Conservation (phyloP, 2,329 filamentous ascomycete genomes). For the Elsinoe perseae region DNA sequence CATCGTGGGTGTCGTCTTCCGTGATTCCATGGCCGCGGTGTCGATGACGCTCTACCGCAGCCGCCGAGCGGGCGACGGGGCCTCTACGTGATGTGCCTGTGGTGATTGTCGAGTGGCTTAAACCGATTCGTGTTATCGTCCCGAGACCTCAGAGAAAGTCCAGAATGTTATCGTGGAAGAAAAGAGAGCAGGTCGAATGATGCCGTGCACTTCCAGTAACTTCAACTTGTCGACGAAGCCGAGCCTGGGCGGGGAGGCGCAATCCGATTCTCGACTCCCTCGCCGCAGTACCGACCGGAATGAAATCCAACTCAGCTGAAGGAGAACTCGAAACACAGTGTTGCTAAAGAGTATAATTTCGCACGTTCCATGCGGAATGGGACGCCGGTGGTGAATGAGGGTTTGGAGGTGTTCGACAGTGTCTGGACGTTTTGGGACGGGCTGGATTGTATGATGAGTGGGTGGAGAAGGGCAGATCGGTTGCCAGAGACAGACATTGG, state of each 20-base stretch:
- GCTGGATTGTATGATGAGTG: neutral
- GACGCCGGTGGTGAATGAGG: neutral
- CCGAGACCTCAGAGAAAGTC: neutral
- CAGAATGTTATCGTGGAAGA: neutral
- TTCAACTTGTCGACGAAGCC: neutral
- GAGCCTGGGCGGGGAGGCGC: constrained; percentile 14
- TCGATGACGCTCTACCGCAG: constrained; percentile 16
- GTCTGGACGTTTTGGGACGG: constrained; percentile 1
- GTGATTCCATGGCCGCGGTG: neutral
- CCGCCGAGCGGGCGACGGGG: constrained; percentile 19
- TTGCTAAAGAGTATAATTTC: neutral
- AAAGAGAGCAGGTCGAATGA: neutral
- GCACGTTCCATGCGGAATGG: neutral
- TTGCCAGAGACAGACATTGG: neutral
- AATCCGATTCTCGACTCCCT: neutral
- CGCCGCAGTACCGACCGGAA: neutral
- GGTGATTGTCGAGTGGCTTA: neutral
- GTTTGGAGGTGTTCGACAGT: neutral
- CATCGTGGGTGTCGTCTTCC: constrained; percentile 17
- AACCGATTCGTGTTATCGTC: neutral
- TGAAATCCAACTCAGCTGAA: neutral
- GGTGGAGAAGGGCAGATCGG: neutral
- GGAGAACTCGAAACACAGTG: neutral
- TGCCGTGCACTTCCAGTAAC: neutral
- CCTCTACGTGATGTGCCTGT: neutral